A percentile compares a stretch with the other conserved stretches of the same genome.
Evolutionary conservation across 2,329 filamentous ascomycete genomes (phyloP).

Genomic region (Mycosphaerelloides madeirae): DNA sequence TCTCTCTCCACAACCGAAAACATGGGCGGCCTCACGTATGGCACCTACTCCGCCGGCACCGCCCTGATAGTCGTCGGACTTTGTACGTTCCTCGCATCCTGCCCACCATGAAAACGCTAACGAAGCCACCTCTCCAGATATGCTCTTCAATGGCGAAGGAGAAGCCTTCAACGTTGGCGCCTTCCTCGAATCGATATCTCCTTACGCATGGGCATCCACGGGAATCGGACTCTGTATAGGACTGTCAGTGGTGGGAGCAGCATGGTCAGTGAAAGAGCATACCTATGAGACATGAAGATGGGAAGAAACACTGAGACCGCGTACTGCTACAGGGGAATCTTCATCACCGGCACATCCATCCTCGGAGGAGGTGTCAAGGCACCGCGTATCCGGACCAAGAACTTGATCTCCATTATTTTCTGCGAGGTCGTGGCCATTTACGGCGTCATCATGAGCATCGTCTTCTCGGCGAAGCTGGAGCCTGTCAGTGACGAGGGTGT

Average conservation of each 20-base stretch:
- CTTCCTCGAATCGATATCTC: conserved; percentile 90
- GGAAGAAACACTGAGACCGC: conserved; percentile 16
- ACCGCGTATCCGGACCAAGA: conserved; percentile 97
- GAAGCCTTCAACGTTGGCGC: conserved; percentile 95
- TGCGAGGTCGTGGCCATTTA: conserved; percentile 99
- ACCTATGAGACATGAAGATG: not conserved
- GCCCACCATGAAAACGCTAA: conserved; percentile 5
- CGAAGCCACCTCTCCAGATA: conserved; percentile 58
- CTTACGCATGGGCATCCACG: conserved; percentile 85
- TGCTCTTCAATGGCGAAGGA: conserved; percentile 96
- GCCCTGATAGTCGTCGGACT: conserved; percentile 35
- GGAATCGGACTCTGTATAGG: conserved; percentile 95
- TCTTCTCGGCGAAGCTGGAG: conserved; percentile 86
- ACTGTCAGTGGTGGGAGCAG: conserved; percentile 90
- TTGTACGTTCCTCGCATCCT: conserved; percentile 26
- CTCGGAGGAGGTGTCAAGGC: conserved; percentile 94
- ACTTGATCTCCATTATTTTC: conserved; percentile 99
- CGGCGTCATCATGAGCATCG: conserved; percentile 99
- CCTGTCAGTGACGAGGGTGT: conserved; percentile 59
- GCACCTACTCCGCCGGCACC: conserved; percentile 32
- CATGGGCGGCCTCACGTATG: conserved; percentile 35
- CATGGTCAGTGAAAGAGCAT: conserved; percentile 61
- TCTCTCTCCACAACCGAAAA: conserved; percentile 3
- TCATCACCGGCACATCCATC: conserved; percentile 96
- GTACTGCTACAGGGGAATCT: conserved; percentile 72